Base-by-base conservation (phyloP, 2,329 filamentous ascomycete species). In the Aspergillus sp. region DNA sequence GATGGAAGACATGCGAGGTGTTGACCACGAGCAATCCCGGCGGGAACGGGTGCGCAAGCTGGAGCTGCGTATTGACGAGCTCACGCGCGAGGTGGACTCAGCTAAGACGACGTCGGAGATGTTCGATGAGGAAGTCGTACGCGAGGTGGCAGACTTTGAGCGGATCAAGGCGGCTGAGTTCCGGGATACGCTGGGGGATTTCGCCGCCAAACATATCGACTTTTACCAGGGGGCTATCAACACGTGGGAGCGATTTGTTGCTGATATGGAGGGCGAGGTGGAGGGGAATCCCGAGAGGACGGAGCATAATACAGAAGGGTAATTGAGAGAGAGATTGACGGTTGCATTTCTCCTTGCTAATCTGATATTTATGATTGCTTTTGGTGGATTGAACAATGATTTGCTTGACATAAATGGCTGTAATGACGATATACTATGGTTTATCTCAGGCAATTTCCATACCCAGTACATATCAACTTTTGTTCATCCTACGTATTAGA, bases 131-230 rank as follows among this genome's bases (percentile, higher is more conserved):
- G 90, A 96, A 70, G 91, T 96, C 1, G 86, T 97, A 39, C 86
- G 88, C 61, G 93, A 98, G 67, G 88, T 96, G 1, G 80, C 80
- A 17, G 90, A 96, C 64, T 98, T 98, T 71, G 93, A 98, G 72
- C 81, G 90, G 48, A 97, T 97, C 76, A 98, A 98, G 76, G 83
- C 88, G 35, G 77, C 88, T 38, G 91, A 98, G 75, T 94, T 98
- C 70, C 88, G 88, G 67, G 81, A 85, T 54, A 90, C 93, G 58
- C 77, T 98, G 44, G 89, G 88, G 2, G 83, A 82, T 2, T 70
- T 98, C 43, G 89, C 91, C 0, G 85, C 91, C 61, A 83, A 88
- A 15, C 89, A 98, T 66, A 82, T 95, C 37, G 80, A 83, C 9
- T 97, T 96, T 67, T 98, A 95, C 66, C 82, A 82, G 48, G 81